phyloP scores from a whole-genome alignment of 2,329 filamentous ascomycete genomes.

The Dactylella cylindrospora region DNA sequence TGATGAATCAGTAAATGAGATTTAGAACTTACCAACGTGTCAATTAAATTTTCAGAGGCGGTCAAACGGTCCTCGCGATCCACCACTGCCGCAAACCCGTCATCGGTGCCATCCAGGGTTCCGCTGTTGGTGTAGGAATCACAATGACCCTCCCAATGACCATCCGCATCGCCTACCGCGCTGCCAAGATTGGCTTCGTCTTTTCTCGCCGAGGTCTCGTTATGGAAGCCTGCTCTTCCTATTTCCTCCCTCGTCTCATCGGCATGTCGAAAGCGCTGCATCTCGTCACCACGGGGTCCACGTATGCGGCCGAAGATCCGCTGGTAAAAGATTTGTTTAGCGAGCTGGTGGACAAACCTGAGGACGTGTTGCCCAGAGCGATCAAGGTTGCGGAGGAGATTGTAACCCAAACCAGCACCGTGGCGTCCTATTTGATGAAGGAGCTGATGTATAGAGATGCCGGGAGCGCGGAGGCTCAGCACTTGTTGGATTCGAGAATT shows the following conservation, averaged over 20 bases:
- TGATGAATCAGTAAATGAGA: too few relatives aligned
- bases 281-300: slow-evolving; percentile 67
- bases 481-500: slow-evolving; percentile 68
- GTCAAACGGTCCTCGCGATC: slow-evolving; percentile 60
- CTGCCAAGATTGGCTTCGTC: slow-evolving; percentile 71
- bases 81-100: slow-evolving; percentile 62
- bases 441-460: slow-evolving; percentile 68
- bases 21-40: too few relatives aligned
- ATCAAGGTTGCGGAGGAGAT: slow-evolving; percentile 61
- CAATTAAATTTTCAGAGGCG: slow-evolving; percentile 53
- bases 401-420: slow-evolving; percentile 65
- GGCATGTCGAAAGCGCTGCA: slow-evolving; percentile 66
- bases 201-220: slow-evolving; percentile 70
- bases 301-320: slow-evolving; percentile 59
- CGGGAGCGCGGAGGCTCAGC: slow-evolving; percentile 66
- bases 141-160: slow-evolving; percentile 63
- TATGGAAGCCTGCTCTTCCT: slow-evolving; percentile 72
- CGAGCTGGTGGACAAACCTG: slow-evolving; percentile 62
- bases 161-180: slow-evolving; percentile 58
- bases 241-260: slow-evolving; percentile 70
- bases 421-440: slow-evolving; percentile 67
- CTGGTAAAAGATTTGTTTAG: slow-evolving; percentile 66
- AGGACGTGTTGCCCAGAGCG: slow-evolving; percentile 58
- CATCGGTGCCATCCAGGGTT: slow-evolving; percentile 62
- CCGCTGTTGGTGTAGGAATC: slow-evolving; percentile 63